Conservation (phyloP, 371 early-diverging fungal genomes). For the Mucor saturninus region DNA sequence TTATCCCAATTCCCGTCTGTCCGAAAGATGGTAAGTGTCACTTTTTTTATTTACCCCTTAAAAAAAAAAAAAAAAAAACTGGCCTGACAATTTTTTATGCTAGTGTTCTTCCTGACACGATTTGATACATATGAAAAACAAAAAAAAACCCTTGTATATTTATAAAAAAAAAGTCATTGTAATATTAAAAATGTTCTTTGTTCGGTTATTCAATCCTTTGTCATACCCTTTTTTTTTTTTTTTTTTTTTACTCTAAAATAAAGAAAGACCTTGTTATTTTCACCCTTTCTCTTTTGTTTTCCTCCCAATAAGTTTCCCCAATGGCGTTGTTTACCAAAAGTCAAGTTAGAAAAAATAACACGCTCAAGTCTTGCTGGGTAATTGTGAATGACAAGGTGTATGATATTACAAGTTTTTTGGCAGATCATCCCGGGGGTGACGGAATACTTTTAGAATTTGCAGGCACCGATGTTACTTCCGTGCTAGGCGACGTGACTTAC, state of each 20-base stretch:
- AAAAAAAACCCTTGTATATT: not conserved
- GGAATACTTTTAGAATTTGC: constrained; percentile 79
- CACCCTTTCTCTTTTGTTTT: not conserved
- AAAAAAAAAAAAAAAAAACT: constrained; percentile 82
- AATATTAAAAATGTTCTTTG: not conserved
- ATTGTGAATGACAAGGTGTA: constrained; percentile 92
- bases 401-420: constrained; percentile 90
- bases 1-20: constrained; percentile 66
- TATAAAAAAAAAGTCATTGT: not conserved
- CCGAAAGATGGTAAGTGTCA: constrained; percentile 55
- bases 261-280: not conserved
- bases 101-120: not conserved
- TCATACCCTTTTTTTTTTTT: not conserved
- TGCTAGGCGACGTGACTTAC: constrained; percentile 71
- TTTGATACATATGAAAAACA: not conserved
- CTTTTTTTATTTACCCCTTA: not conserved
- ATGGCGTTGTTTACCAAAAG: not conserved
- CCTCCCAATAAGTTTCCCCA: not conserved
- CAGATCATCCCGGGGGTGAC: constrained; percentile 83
- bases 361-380: constrained; percentile 92
- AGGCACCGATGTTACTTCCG: constrained; percentile 70
- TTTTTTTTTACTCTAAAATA: not conserved
- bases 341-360: constrained; percentile 82
- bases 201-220: not conserved
- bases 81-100: constrained; percentile 20